Evolutionary conservation across 2,329 filamentous ascomycete species (phyloP).

Genomic region (Ophiostoma ulmi): DNA sequence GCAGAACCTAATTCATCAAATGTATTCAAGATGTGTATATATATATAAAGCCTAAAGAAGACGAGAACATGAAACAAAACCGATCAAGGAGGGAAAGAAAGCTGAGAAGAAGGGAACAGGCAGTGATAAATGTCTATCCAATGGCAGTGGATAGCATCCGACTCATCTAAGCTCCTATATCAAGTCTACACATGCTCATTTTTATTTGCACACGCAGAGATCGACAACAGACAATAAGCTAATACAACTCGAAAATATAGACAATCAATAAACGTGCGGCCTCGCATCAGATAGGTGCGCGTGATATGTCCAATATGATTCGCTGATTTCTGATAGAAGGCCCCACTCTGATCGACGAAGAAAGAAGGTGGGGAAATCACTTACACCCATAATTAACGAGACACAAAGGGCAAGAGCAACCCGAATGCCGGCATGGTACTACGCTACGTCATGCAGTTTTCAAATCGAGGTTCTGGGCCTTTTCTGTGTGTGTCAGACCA

Average conservation of each 20-base stretch:
- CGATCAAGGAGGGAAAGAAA: not conserved
- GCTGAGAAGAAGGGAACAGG: not conserved
- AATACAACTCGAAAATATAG: not conserved
- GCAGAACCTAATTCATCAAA: no score
- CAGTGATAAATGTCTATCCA: not conserved
- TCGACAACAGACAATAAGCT: not conserved
- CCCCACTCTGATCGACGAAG: not conserved
- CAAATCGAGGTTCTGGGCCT: not conserved
- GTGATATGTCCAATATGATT: not conserved
- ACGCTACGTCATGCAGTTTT: constrained; percentile 11
- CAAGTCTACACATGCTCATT: not conserved
- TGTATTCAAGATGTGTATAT: no score
- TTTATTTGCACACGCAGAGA: not conserved
- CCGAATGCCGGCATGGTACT: not conserved
- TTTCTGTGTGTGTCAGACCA: constrained; percentile 1
- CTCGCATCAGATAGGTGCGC: not conserved
- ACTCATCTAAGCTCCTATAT: not conserved
- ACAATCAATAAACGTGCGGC: not conserved
- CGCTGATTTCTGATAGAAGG: not conserved
- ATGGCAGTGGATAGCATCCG: not conserved
- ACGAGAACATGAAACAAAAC: not conserved
- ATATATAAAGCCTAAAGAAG: no score
- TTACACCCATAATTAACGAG: not conserved
- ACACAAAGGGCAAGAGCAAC: not conserved
- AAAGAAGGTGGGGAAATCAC: constrained; percentile 2